phyloP scores from a whole-genome alignment of 2,329 filamentous ascomycete species.

The Pochonia chlamydosporia region DNA sequence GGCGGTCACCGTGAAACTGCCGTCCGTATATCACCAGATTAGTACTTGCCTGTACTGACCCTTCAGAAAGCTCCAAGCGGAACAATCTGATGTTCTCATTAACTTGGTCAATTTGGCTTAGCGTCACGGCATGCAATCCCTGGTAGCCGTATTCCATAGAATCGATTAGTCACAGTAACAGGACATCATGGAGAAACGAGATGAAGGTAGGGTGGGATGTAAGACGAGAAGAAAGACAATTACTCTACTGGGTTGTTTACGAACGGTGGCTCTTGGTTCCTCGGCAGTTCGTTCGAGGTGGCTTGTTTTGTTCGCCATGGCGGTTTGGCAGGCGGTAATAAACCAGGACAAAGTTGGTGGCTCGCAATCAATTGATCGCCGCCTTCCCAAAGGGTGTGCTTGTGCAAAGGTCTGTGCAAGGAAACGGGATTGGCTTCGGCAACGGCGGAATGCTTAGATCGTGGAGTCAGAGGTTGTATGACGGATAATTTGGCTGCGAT shows the following conservation, averaged over 20 bases:
- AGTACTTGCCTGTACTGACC: slow-evolving; percentile 41
- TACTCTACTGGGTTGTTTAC: slow-evolving; percentile 16
- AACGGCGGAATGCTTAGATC: too few relatives aligned
- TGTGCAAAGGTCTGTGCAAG: too few relatives aligned
- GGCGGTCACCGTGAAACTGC: not conserved
- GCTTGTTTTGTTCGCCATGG: slow-evolving; percentile 4
- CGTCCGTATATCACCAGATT: too few relatives aligned
- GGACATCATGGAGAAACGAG: too few relatives aligned
- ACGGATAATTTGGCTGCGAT: too few relatives aligned
- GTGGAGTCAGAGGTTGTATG: too few relatives aligned
- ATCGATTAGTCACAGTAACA: not conserved
- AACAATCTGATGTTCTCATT: slow-evolving; percentile 66
- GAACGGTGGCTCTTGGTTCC: slow-evolving; percentile 60
- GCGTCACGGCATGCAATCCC: slow-evolving; percentile 54
- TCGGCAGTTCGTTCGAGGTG: slow-evolving; percentile 69
- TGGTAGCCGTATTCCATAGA: slow-evolving; percentile 12
- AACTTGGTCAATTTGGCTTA: slow-evolving; percentile 56
- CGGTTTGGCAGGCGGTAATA: not conserved
- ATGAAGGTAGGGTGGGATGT: too few relatives aligned
- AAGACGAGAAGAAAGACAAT: not conserved
- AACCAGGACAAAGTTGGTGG: too few relatives aligned
- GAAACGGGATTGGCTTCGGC: too few relatives aligned
- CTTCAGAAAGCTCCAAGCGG: slow-evolving; percentile 50
- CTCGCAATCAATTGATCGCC: too few relatives aligned
- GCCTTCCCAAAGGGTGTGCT: too few relatives aligned